Conservation (phyloP, 2,329 filamentous ascomycete species). For the Sporothrix pseudoabietina region DNA sequence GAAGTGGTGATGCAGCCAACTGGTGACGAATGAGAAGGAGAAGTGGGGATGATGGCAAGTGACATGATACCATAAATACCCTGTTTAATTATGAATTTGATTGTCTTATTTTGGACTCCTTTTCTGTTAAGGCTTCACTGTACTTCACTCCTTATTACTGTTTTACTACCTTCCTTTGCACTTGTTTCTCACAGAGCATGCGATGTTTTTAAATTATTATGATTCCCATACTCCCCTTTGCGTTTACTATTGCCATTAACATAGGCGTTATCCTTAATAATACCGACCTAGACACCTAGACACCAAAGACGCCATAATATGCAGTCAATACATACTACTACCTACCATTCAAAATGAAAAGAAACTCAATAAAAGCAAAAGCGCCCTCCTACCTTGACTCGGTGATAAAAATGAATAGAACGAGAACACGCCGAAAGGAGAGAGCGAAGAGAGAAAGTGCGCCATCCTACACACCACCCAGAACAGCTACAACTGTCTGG, state of each 20-base stretch:
- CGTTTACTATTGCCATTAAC: background rate
- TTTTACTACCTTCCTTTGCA: background rate
- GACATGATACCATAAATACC: constrained; percentile 7
- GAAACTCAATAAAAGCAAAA: background rate
- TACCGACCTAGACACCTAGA: background rate
- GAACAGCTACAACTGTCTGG: background rate
- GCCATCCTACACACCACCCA: background rate
- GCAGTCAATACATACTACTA: constrained; percentile 4
- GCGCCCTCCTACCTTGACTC: background rate
- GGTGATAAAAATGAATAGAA: background rate
- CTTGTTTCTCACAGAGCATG: background rate
- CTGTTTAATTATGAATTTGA: constrained; percentile 1
- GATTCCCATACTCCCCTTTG: background rate
- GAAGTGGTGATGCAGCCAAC: background rate
- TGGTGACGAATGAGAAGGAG: background rate
- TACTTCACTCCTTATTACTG: background rate
- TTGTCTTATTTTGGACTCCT: background rate
- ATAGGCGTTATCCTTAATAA: background rate
- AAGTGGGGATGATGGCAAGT: background rate
- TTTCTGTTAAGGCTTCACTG: background rate
- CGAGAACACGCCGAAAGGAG: no score
- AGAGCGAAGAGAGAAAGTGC: background rate
- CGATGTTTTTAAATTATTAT: background rate
- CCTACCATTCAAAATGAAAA: background rate
- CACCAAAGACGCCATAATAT: constrained; percentile 13